Conservation (phyloP, 495 filamentous ascomycete genomes). For the Neurospora cerealis region DNA sequence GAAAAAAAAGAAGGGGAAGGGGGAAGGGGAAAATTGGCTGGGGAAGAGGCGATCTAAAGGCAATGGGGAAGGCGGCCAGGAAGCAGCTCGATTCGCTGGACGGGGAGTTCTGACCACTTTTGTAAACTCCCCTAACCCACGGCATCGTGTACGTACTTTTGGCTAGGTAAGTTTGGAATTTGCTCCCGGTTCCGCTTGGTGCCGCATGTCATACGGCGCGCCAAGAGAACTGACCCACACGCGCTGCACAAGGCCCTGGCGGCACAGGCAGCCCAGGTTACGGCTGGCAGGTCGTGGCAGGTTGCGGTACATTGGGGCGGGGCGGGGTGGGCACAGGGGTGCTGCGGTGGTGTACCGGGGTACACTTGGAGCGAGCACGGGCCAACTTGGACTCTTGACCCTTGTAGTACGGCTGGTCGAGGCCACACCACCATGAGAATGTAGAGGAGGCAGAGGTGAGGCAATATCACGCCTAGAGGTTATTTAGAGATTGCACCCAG, state of each 20-base stretch:
- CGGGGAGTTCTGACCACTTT: neutral
- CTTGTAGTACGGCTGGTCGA: neutral
- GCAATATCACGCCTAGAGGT: neutral
- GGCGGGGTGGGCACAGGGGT: neutral
- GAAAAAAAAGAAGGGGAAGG: slow-evolving; percentile 12
- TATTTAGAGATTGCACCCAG: neutral
- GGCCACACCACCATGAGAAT: neutral
- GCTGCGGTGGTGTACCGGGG: neutral
- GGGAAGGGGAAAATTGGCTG: slow-evolving; percentile 19
- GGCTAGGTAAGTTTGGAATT: neutral
- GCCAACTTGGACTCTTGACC: neutral
- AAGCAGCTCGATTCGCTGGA: neutral
- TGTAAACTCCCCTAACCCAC: slow-evolving; percentile 12
- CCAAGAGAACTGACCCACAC: neutral
- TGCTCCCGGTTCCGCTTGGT: neutral
- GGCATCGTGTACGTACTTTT: neutral
- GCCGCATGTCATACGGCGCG: neutral
- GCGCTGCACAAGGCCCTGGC: neutral
- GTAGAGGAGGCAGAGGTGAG: neutral
- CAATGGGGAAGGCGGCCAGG: slow-evolving; percentile 4
- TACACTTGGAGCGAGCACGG: neutral
- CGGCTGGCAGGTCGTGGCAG: neutral
- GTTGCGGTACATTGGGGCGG: neutral
- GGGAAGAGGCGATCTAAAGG: slow-evolving; percentile 20
- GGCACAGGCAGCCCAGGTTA: neutral